These are phyloP conservation scores for Wickerhamiella alocasiicola DNA, from an alignment of 805 yeast species.

Conservation along the genomic window DNA sequence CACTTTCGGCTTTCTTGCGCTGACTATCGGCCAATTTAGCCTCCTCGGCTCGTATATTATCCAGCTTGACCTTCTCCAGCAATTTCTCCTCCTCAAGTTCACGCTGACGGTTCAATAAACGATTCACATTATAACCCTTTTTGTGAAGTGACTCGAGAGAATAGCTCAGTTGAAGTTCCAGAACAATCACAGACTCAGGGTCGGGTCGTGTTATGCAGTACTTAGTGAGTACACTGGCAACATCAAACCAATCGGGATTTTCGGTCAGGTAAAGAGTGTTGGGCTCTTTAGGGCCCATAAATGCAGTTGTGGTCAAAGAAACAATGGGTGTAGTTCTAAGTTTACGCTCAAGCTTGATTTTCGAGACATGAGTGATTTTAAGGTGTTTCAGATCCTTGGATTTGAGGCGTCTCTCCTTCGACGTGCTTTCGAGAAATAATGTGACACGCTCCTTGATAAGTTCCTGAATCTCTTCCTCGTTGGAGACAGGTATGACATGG, in stretches of 20 bases:
- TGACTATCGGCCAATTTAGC: not conserved
- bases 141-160: constrained; percentile 24
- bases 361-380: constrained; percentile 19
- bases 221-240: constrained; percentile 26
- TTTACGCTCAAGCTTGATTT: constrained; percentile 21
- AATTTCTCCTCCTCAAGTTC: constrained; percentile 14
- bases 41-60: not conserved
- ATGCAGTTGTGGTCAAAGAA: constrained; percentile 15
- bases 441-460: constrained; percentile 25
- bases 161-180: constrained; percentile 28
- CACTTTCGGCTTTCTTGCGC: not conserved
- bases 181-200: constrained; percentile 29
- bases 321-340: constrained; percentile 20
- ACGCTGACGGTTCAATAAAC: constrained; percentile 23
- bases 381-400: constrained; percentile 16
- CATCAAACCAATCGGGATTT: constrained; percentile 29
- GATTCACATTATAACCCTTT: constrained; percentile 30
- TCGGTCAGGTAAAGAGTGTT: constrained; percentile 19
- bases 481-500: constrained; percentile 12
- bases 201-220: constrained; percentile 24
- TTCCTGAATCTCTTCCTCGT: constrained; percentile 14
- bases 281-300: constrained; percentile 12
- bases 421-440: constrained; percentile 25
- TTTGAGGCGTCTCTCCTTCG: constrained; percentile 12
- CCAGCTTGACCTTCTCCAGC: not conserved